A percentile compares a stretch with the other conserved stretches of the same genome.
Evolutionary conservation across 2,329 filamentous ascomycete species (phyloP).

Genomic region (Bipolaris sorokiniana): DNA sequence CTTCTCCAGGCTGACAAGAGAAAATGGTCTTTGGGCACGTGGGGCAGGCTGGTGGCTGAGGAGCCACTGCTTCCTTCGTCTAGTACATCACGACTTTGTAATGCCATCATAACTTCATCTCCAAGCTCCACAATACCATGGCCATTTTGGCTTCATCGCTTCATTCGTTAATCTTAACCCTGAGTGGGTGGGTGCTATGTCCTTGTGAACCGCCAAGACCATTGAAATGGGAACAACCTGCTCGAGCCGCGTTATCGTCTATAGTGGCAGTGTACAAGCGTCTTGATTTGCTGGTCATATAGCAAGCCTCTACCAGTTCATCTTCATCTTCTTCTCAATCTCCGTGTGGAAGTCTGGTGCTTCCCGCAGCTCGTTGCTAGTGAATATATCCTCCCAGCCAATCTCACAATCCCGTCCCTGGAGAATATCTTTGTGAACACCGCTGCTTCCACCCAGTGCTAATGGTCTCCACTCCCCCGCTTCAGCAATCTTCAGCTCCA

Average conservation of each 20-base stretch:
- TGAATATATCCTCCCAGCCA: slow-evolving; percentile 93
- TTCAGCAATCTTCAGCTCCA: slow-evolving; percentile 90
- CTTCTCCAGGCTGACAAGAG: neutral
- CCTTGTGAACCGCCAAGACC: neutral
- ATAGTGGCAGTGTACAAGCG: neutral
- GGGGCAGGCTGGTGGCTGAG: neutral
- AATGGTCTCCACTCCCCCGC: slow-evolving; percentile 81
- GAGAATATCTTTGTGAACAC: slow-evolving; percentile 89
- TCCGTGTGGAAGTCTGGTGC: slow-evolving; percentile 82
- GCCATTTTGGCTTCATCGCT: slow-evolving; percentile 1
- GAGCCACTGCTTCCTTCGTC: neutral
- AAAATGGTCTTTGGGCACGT: neutral
- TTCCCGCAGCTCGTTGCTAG: slow-evolving; percentile 73
- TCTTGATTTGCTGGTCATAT: neutral
- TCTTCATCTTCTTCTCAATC: slow-evolving; percentile 91
- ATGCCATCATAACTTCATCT: neutral
- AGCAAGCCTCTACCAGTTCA: slow-evolving; percentile 59
- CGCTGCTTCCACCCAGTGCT: slow-evolving; percentile 68
- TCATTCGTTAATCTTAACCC: slow-evolving; percentile 3
- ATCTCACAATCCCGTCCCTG: slow-evolving; percentile 77
- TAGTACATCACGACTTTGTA: neutral
- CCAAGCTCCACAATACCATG: neutral
- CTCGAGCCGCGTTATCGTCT: neutral
- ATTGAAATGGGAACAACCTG: neutral
- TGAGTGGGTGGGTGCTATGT: neutral